Evolutionary conservation across 176 grass and related monocot species (phyloP), one percentile per base, ranked within the genome.

Genomic region (barley (Hordeum vulgare)): DNA sequence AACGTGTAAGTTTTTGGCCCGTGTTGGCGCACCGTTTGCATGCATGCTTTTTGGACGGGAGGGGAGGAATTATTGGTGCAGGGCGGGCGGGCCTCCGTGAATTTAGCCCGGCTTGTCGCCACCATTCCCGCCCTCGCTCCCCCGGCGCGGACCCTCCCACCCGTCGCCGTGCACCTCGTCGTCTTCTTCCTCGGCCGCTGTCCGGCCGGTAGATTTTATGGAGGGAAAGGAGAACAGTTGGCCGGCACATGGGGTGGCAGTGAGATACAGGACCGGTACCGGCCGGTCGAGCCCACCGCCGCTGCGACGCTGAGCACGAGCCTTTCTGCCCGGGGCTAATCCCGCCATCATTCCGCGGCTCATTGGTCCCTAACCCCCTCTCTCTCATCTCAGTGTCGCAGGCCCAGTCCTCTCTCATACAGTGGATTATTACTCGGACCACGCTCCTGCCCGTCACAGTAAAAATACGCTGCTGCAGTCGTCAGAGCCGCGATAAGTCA

Each of bases 281-380:
- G 29, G 29, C 29, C 29, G 29, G 3, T 31, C 29, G 29, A 31
- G 29, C 29, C 29, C 58, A 10, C 63, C 12, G 27, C 18, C 4
- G 11, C 49, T 82, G 71, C 72, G 26, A 11, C 49, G 7, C 71
- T 23, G 71, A 83, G 74, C 75, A 80, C 45, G 26, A 67, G 67
- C 35, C 42, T 84, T 79, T 66, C 57, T 88, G 75, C 86, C 67
- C 67, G 47, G 47, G 67, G 45, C 58, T 84, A 75, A 88, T 84
- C 87, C 81, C 47, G 17, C 18, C 75, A 84, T 79, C 81, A 60
- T 80, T 35, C 80, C 11, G 35, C 67, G 26, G 81, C 58, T 41
- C 44, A 75, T 80, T 88, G 87, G 87, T 28, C 81, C 75, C 86
- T 83, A 64, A 72, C 56, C 23, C 10, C 4, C 31, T 71, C 53